Conservation (phyloP, 1,284 basidiomycete genomes). For the Coniferiporia sulphurascens region DNA sequence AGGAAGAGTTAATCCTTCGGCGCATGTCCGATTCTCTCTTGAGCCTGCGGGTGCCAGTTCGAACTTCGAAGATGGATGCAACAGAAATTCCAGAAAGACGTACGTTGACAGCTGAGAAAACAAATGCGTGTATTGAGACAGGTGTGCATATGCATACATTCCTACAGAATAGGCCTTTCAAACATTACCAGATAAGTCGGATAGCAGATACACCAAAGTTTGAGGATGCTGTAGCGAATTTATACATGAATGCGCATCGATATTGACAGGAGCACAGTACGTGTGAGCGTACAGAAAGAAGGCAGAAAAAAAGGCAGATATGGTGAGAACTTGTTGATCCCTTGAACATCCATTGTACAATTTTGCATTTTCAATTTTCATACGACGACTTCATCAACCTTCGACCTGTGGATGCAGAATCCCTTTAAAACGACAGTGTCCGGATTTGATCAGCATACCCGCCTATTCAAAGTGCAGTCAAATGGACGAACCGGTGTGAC, state of each 20-base stretch:
- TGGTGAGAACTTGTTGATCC: neutral
- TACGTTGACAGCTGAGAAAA: too few relatives aligned
- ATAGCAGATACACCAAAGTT: too few relatives aligned
- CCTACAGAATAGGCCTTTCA: too few relatives aligned
- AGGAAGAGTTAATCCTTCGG: too few relatives aligned
- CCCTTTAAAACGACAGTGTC: slow-evolving; percentile 43
- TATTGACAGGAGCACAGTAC: neutral
- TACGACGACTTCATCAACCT: slow-evolving; percentile 79
- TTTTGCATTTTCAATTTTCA: neutral
- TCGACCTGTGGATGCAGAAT: slow-evolving; percentile 85
- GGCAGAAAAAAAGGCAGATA: neutral
- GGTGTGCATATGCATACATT: too few relatives aligned
- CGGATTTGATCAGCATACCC: too few relatives aligned
- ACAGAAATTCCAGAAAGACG: too few relatives aligned
- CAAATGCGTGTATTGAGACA: too few relatives aligned
- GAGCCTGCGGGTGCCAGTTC: too few relatives aligned
- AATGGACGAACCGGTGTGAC: slow-evolving; percentile 69
- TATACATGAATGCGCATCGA: neutral
- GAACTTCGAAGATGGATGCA: too few relatives aligned
- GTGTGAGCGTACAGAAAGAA: neutral
- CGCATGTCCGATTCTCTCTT: too few relatives aligned
- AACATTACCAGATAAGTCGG: too few relatives aligned
- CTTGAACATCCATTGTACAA: neutral
- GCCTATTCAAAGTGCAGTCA: neutral
- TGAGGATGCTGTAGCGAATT: neutral